Base-by-base conservation (phyloP, 306 rosid species). In the Inga laurina region DNA sequence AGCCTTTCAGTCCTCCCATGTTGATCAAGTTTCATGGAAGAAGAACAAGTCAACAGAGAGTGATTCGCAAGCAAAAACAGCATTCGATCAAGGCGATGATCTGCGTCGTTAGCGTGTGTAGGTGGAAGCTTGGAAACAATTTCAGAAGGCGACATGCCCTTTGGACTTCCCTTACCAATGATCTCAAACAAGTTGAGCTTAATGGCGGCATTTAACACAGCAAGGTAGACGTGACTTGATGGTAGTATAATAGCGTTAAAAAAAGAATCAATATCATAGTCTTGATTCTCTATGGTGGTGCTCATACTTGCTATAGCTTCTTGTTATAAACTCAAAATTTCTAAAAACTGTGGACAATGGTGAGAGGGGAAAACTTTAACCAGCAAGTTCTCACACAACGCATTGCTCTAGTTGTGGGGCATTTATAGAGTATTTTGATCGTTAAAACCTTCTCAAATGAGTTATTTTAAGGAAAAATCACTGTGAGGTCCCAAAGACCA, bases 1-100 rank as follows among this genome's bases (percentile, higher is more conserved):
- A 69, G 44, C 37, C 82, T 49, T n/a, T 79, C 67, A 68, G 68
- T 74, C 66, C 54, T 52, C 15, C 71, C n/a, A 66, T 66, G 8
- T 66, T 30, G 41, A 66, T 34, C 21, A 14, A 66, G 10, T 66
- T 66, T 66, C 10, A 32, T 14, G 39, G 44, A 66, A 34, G 44
- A 66, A 34, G 71, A 66, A 66, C 43, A 66, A 14, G 43, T 30
- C 1, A 13, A 35, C 10, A 66, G 11, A 7, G 44, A 66, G 44
- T 34, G 16, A 66, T 30, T 27, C 4, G 21, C 39, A 12, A 27
- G 19, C 69, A 64, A 27, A 64, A 64, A 12, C 68, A 62, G 3
- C 39, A 64, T 4, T 5, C 19, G 39, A 13, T 64, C 34, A 3
- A 64, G 69, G 39, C 39, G 19, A 10, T 64, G 69, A 56, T 21